These are phyloP conservation scores for Globisporangium parvum DNA, from an alignment of 352 stramenopile species.

Conservation along the genomic window DNA sequence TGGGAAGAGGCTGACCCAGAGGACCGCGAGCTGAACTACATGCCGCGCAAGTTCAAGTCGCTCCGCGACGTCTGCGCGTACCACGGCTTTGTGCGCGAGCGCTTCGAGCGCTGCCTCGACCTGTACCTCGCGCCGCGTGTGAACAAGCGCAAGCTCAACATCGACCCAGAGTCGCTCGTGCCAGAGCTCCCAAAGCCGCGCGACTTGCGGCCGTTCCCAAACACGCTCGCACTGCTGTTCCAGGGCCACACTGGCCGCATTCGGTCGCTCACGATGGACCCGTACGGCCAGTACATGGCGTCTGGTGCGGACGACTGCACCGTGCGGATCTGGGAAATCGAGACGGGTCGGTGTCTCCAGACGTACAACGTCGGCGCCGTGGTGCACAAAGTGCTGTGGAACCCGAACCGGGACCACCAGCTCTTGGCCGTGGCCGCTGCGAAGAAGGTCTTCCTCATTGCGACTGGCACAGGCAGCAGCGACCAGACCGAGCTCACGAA, in stretches of 20 bases:
- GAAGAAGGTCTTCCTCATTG: constrained; percentile 90
- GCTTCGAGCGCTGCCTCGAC: constrained; percentile 99
- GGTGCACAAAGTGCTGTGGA: constrained; percentile 94
- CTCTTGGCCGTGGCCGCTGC: constrained; percentile 91
- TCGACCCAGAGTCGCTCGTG: constrained; percentile 95
- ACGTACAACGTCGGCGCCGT: constrained; percentile 89
- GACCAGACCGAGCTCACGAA: constrained; percentile 95
- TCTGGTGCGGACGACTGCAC: constrained; percentile 95
- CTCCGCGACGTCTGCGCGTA: constrained; percentile 96
- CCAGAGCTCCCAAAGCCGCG: constrained; percentile 95
- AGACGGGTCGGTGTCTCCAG: constrained; percentile 90
- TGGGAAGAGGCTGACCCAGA: constrained; percentile 94
- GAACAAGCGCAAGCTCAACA: constrained; percentile 96
- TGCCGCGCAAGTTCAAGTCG: constrained; percentile 96
- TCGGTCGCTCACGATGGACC: constrained; percentile 91
- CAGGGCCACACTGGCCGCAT: constrained; percentile 88
- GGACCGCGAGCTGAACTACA: constrained; percentile 96
- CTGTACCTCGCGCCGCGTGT: constrained; percentile 97
- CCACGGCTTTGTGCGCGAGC: constrained; percentile 94
- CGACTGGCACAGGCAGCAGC: constrained; percentile 90
- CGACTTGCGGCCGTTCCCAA: constrained; percentile 98
- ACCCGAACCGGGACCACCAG: constrained; percentile 95
- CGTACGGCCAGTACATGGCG: constrained; percentile 96
- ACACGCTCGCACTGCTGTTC: constrained; percentile 86
- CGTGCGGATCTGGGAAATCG: constrained; percentile 96